Conservation (phyloP, 2,329 filamentous ascomycete species). For the Fusarium veterinarium region DNA sequence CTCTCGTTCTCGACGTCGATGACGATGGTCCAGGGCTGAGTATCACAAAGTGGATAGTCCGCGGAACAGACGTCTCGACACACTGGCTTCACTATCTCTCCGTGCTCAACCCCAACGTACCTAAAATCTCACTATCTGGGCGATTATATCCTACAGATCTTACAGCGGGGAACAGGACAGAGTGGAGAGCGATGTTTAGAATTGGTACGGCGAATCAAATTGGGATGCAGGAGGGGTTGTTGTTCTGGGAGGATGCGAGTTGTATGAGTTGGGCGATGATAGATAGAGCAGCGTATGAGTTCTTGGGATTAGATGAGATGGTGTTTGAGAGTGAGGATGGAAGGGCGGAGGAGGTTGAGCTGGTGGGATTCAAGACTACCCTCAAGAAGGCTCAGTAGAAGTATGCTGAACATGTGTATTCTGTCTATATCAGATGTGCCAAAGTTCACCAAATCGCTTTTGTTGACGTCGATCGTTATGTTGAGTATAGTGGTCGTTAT, state of each 20-base stretch:
- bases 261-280: conserved; percentile 5
- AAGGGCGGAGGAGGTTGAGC: neutral
- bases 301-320: conserved; percentile 1
- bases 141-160: conserved; percentile 3
- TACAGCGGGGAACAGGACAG: fast-evolving
- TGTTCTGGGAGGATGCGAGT: conserved; percentile 13
- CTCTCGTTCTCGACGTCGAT: neutral
- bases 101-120: neutral
- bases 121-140: neutral
- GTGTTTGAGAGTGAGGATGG: conserved; percentile 1
- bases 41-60: conserved; percentile 1
- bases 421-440: neutral
- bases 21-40: neutral
- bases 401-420: neutral
- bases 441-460: neutral
- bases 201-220: neutral
- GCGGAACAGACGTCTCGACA: conserved; percentile 2
- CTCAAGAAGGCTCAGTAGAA: too few relatives aligned
- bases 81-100: conserved; percentile 6
- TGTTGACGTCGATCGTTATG: fast-evolving
- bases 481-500: fast-evolving
- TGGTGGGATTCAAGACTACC: conserved; percentile 6
- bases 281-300: neutral
- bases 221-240: neutral
- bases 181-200: conserved; percentile 5